Base-by-base conservation (phyloP, 768 basidiomycete species). In the Lactarius hengduanensis region DNA sequence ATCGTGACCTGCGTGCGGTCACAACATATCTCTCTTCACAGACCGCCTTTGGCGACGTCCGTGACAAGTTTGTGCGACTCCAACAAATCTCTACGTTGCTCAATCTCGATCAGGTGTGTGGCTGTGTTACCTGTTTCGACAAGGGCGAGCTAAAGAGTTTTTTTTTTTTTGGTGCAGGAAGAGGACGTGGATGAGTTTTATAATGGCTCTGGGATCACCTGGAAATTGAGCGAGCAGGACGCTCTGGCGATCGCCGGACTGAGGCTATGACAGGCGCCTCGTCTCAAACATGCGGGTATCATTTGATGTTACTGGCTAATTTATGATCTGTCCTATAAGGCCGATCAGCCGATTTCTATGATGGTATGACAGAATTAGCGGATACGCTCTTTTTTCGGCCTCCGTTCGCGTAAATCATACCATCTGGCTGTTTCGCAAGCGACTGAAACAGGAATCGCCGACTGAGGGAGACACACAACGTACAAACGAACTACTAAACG, bases 161-260 rank as follows among this genome's bases (percentile, higher is more conserved):
- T n/a, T 32, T 32, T 22, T 38, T 36, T 22, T 53, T 36, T 56
- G 36, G 36, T 38, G 9, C 71, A 95, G 94, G 95, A 96, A 71
- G 96, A 97, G 76, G 93, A 95, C 71, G 88, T 95, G 5, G 91
- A 96, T 69, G 93, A 96, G 62, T 97, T 98, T 75, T 98, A 94
- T 76, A 92, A 90, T 70, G 86, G 91, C 61, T 96, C 94, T 3
- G 96, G 96, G 22, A 94, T 97, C 69, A 83, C 87, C 15, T 96
- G 94, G 94, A 90, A 89, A 72, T 74, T 96, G 62, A 89, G 83
- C 69, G 80, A 86, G 69, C 84, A 87, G 64, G 94, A 96, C 70
- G 93, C 91, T 57, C 85, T 86, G 63, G 79, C 84, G 43, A 83
- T 93, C 62, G 84, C 85, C 50, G 83, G 78, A 47, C 79, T 94